These are phyloP conservation scores for Phoenix dactylifera DNA, from an alignment of 176 grass and related monocot genomes.

Conservation along the genomic window DNA sequence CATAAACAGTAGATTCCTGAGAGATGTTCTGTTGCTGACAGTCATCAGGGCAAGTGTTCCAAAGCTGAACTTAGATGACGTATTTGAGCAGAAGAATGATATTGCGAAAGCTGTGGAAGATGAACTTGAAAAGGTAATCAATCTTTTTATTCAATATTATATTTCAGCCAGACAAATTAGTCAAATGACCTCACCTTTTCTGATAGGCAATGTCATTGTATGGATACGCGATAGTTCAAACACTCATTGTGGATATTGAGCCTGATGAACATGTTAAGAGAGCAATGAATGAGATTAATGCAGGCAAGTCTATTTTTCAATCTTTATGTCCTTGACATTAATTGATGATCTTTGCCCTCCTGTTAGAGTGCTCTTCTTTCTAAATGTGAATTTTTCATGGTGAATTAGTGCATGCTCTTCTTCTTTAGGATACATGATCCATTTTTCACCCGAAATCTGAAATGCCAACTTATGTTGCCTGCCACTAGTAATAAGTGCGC, in stretches of 20 bases:
- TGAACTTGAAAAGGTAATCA: conserved; percentile 73
- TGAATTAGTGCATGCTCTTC: too few species aligned
- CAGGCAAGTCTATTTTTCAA: conserved; percentile 32
- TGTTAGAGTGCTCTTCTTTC: too few species aligned
- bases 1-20: conserved; percentile 4
- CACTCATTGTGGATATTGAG: conserved; percentile 77
- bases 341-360: too few species aligned
- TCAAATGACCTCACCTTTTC: neutral
- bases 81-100: conserved; percentile 80
- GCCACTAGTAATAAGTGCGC: too few species aligned
- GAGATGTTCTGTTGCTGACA: conserved; percentile 21
- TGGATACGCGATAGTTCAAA: conserved; percentile 84
- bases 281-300: conserved; percentile 95
- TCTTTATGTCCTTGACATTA: neutral
- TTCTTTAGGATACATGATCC: too few species aligned
- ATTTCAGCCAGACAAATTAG: too few species aligned
- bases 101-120: conserved; percentile 78
- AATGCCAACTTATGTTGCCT: too few species aligned
- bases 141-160: conserved; percentile 12
- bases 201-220: conserved; percentile 77
- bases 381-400: too few species aligned
- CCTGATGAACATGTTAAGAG: conserved; percentile 72
- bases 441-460: too few species aligned
- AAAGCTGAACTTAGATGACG: conserved; percentile 80
- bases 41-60: conserved; percentile 88